phyloP scores from a whole-genome alignment of 345 rosid genomes.

The Melastoma malabathricum region DNA sequence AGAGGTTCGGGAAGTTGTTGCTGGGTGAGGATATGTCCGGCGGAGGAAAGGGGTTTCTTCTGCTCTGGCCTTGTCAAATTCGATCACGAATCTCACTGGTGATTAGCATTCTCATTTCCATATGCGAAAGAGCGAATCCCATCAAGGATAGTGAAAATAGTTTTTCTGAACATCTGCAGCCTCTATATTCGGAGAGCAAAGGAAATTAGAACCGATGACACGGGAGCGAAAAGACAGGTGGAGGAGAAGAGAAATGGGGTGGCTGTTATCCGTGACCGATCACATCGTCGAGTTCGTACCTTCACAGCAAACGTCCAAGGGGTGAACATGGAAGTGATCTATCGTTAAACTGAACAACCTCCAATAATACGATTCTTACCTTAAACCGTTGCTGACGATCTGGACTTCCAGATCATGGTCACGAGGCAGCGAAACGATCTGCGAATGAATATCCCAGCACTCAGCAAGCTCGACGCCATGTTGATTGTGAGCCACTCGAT shows the following conservation, averaged over 20 bases:
- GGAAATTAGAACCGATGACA: constrained; percentile 45
- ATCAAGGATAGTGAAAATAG: neutral
- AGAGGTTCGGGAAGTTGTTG: constrained; percentile 48
- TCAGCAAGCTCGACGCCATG: constrained; percentile 61
- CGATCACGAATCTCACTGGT: constrained; percentile 25
- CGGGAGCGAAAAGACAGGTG: constrained; percentile 44
- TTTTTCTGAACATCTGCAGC: constrained; percentile 11
- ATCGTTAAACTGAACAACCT: too few species aligned
- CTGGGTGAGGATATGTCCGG: constrained; percentile 70
- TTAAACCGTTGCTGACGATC: neutral
- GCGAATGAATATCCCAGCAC: constrained; percentile 53
- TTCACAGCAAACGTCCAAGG: constrained; percentile 33
- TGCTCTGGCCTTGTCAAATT: constrained; percentile 54
- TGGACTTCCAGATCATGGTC: constrained; percentile 47
- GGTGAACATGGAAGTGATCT: constrained; percentile 32
- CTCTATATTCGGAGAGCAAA: constrained; percentile 22
- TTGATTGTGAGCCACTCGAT: constrained; percentile 45
- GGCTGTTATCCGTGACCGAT: constrained; percentile 60
- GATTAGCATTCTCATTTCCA: neutral
- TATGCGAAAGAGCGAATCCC: neutral
- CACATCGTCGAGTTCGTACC: constrained; percentile 59
- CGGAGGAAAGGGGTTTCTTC: constrained; percentile 72
- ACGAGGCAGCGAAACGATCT: constrained; percentile 68
- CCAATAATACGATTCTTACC: too few species aligned
- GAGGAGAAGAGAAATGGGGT: constrained; percentile 44